Evolutionary conservation across 768 basidiomycete species (phyloP), one percentile per base, ranked within the genome.

Genomic region (Dentipellis sp.): DNA sequence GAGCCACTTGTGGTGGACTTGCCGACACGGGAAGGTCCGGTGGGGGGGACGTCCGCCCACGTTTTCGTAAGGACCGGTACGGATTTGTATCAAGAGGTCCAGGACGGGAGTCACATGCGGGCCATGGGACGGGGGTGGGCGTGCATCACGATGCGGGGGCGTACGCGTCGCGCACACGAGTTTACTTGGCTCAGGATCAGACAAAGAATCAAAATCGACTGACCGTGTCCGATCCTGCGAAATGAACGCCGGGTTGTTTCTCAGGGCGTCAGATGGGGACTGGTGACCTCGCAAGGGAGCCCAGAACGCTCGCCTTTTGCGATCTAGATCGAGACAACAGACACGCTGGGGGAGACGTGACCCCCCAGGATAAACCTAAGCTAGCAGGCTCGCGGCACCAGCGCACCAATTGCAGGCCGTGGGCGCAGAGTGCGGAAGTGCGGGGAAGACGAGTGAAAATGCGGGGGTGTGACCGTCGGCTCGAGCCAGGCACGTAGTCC

Each of bases 61-160:
- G 29, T 29, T 29, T 29, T 29, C 29, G 29, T 29, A 29, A 29
- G 53, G 35, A 57, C 19, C 50, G 49, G 55, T 60, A 61, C 60
- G 55, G 40, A 53, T 59, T 56, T 59, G 52, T 48, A n/a, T 45
- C 53, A 57, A 58, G 57, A 55, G 55, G 48, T 42, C 58, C 53
- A 39, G 53, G 10, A 52, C 29, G 19, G 49, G 19, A 19, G 37
- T 61, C 60, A 61, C 60, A 61, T 61, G 60, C 45, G 23, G 49
- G 34, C 11, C 49, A 50, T 22, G 37, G 53, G 36, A 46, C 21
- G 50, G 34, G 34, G 56, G 53, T 46, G 40, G 39, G 54, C 29
- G 16, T 34, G 7, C 46, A 52, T 59, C 29, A 29, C 29, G 29
- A 29, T 29, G 29, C 29, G 29, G 29, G 29, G 29, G 29, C 29